These are phyloP conservation scores for Exophiala oligosperma DNA, from an alignment of 2,329 filamentous ascomycete genomes.

Conservation along the genomic window DNA sequence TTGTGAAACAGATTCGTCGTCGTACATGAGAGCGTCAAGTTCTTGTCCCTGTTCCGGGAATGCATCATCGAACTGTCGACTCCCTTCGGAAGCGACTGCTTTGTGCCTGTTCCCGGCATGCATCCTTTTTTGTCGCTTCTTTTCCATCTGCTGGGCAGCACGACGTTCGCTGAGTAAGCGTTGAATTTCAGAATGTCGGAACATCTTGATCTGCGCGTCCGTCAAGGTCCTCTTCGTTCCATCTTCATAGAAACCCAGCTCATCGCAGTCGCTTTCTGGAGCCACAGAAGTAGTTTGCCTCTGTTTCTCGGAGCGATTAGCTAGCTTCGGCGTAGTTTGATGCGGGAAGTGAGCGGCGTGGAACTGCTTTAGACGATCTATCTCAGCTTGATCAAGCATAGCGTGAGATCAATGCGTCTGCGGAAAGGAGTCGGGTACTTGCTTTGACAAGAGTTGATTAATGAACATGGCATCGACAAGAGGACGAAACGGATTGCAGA, in stretches of 20 bases:
- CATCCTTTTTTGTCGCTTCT: conserved; percentile 12
- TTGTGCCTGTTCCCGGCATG: neutral
- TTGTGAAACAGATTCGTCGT: conserved; percentile 14
- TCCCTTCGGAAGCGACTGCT: neutral
- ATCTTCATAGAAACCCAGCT: conserved; percentile 80
- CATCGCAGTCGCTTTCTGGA: conserved; percentile 49
- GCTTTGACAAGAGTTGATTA: neutral
- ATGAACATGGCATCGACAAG: neutral
- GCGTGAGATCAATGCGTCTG: neutral
- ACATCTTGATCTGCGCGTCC: conserved; percentile 86
- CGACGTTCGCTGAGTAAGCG: conserved; percentile 59
- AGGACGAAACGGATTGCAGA: neutral
- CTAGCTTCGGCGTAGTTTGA: conserved; percentile 19
- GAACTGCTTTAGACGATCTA: conserved; percentile 20
- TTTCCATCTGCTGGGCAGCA: conserved; percentile 13
- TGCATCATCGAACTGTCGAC: conserved; percentile 15
- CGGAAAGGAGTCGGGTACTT: neutral
- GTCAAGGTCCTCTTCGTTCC: conserved; percentile 87
- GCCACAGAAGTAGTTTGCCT: neutral
- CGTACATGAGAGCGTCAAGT: conserved; percentile 20
- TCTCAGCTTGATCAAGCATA: conserved; percentile 16
- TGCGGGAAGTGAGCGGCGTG: conserved; percentile 25
- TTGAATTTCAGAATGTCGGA: conserved; percentile 84
- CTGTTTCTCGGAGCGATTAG: neutral
- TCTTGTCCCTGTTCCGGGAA: neutral